Conservation (phyloP, 371 early-diverging fungal genomes). For the Apophysomyces ossiformis region DNA sequence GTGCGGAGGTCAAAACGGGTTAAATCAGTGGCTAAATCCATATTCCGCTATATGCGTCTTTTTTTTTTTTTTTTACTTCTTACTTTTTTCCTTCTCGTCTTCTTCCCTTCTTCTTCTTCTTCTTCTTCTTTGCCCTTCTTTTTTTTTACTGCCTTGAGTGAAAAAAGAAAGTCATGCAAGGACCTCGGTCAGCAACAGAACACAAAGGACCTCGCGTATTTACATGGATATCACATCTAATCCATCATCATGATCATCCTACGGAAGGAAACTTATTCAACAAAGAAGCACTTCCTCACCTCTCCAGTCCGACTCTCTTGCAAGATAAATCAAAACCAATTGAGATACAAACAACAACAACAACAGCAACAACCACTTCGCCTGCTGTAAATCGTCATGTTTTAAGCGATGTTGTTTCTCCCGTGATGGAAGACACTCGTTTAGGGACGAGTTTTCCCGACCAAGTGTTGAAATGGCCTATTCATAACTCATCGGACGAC, state of each 20-base stretch:
- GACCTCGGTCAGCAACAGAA: conserved; percentile 13
- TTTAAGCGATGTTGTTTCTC: background rate
- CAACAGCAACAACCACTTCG: background rate
- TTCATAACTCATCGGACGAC: conserved; percentile 5
- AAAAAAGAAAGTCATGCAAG: conserved; percentile 5
- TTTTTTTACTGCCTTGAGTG: background rate
- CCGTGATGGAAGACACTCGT: background rate
- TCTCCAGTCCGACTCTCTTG: background rate
- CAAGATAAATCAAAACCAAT: conserved; percentile 15
- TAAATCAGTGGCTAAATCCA: background rate
- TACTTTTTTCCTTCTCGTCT: background rate
- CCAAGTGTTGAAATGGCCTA: background rate
- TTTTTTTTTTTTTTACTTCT: background rate
- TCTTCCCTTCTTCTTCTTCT: background rate
- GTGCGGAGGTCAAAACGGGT: too few species aligned
- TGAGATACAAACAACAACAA: conserved; percentile 10
- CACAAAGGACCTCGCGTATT: conserved; percentile 20
- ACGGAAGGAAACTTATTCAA: conserved; percentile 25
- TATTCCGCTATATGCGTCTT: background rate
- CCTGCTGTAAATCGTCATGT: background rate
- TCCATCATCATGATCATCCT: conserved; percentile 13
- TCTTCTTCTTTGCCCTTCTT: conserved; percentile 3
- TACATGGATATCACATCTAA: conserved; percentile 22
- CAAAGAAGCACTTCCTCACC: conserved; percentile 15
- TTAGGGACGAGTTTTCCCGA: conserved; percentile 23